Conservation (phyloP, 2,329 filamentous ascomycete species). For the Fusarium tricinctum region DNA sequence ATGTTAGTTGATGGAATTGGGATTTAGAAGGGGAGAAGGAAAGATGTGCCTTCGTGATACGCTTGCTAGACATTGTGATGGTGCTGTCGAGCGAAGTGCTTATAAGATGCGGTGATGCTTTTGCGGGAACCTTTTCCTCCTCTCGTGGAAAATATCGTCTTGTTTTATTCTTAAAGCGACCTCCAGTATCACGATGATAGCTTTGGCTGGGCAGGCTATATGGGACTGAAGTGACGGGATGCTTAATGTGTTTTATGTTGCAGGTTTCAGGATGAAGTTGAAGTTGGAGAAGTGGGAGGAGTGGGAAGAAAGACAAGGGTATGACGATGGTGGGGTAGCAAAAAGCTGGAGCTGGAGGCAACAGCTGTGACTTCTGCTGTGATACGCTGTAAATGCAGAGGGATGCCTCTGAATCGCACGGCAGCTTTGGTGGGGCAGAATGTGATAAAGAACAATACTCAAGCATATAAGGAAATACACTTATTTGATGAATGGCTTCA, state of each 20-base stretch:
- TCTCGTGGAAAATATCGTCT: neutral
- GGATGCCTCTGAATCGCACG: neutral
- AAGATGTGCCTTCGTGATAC: constrained; percentile 59
- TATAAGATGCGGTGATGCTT: neutral
- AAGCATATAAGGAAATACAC: neutral
- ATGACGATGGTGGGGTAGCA: constrained; percentile 44
- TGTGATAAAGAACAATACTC: neutral
- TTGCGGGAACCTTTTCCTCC: neutral
- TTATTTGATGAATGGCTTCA: neutral
- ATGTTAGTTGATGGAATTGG: constrained; percentile 17
- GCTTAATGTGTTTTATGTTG: constrained; percentile 9
- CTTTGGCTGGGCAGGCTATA: neutral
- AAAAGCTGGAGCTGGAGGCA: constrained; percentile 12
- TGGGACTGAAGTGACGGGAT: constrained; percentile 14
- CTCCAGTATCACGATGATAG: neutral
- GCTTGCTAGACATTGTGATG: constrained; percentile 59
- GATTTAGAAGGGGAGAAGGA: neutral
- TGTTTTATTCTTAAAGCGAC: too few species aligned
- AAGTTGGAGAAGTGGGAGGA: constrained; percentile 21
- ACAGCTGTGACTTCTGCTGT: constrained; percentile 9
- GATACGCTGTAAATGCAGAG: neutral
- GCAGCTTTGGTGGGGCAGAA: constrained; percentile 26
- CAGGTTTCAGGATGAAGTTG: neutral
- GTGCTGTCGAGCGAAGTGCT: constrained; percentile 1
- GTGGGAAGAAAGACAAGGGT: constrained; percentile 11